These are phyloP conservation scores for Gossypium bickii DNA, from an alignment of 345 rosid species.

Conservation along the genomic window DNA sequence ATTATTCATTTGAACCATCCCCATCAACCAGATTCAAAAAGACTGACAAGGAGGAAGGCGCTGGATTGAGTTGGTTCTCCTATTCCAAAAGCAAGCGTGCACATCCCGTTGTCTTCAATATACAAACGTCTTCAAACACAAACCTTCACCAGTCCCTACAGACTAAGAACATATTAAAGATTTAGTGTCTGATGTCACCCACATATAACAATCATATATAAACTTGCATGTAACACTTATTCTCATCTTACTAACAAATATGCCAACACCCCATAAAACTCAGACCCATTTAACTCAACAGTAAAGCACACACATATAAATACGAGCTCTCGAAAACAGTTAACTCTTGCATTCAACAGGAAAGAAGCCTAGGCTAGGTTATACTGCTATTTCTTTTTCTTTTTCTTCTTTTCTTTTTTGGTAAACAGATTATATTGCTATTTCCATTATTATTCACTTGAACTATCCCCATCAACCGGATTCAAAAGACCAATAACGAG, in stretches of 20 bases:
- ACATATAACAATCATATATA: neutral
- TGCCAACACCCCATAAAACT: neutral
- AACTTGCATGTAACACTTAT: neutral
- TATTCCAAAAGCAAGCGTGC: slow-evolving; percentile 23
- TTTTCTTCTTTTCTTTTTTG: no score
- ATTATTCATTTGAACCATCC: slow-evolving; percentile 25
- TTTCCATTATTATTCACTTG: slow-evolving; percentile 26
- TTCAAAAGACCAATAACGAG: slow-evolving; percentile 27
- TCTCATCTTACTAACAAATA: neutral
- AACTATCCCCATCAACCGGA: slow-evolving; percentile 40
- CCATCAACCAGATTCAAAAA: slow-evolving; percentile 44
- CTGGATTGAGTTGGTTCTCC: slow-evolving; percentile 13
- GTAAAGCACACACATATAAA: neutral
- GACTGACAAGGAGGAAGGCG: slow-evolving; percentile 22
- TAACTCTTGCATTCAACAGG: neutral
- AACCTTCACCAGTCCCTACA: slow-evolving; percentile 18
- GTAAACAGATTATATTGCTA: no score
- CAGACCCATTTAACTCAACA: neutral
- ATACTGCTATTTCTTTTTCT: neutral
- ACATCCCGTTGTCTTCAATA: slow-evolving; percentile 26
- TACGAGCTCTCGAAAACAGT: neutral
- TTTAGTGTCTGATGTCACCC: neutral
- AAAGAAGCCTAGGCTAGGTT: neutral
- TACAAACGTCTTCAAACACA: neutral
- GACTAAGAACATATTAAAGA: neutral